Base-by-base conservation (phyloP, 139 green algal genomes). In the Chlamydomonas incerta region DNA sequence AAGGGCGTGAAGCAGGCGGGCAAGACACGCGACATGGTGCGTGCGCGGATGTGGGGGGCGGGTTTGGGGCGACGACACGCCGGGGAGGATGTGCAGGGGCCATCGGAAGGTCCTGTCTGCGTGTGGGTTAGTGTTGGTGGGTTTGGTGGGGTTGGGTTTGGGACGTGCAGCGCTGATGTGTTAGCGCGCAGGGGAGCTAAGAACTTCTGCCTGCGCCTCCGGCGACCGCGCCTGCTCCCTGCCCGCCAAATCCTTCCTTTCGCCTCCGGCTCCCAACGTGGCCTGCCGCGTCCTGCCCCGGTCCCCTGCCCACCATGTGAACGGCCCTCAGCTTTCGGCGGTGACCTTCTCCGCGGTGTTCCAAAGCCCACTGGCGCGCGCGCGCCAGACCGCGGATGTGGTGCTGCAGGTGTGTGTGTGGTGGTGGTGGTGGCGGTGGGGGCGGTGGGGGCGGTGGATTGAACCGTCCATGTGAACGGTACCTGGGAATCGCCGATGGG, bases 1-100 rank as follows among this genome's bases (percentile, higher is more conserved):
- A 97, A 98, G 83, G 97, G 97, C 35, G 60, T 92, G 20, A 79
- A 76, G 50, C 97, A 99, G 81, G 97, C 97, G n/a, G 75, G 92
- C 23, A 93, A 90, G 15, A 93, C 94, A 1, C 65, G 87, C 0
- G 67, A 93, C 37, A 93, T 96, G 93, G 94, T 97, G 66, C 65
- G 91, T 69, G 31, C 28, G n/a, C n/a, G n/a, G n/a, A n/a, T n/a
- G n/a, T n/a, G n/a, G n/a, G n/a, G n/a, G n/a, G 57, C 47, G 17
- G 23, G 17, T 29, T 33, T 55, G 23, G 55, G 67, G 88, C 74
- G 13, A n/a, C n/a, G n/a, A n/a, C n/a, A n/a, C n/a, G n/a, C n/a
- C n/a, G n/a, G n/a, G n/a, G n/a, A n/a, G n/a, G n/a, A n/a, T n/a
- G n/a, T n/a, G n/a, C n/a, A n/a, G n/a, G n/a, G n/a, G n/a, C n/a